Conservation (phyloP, 2,329 filamentous ascomycete genomes). For the Keithomyces neogunnii region DNA sequence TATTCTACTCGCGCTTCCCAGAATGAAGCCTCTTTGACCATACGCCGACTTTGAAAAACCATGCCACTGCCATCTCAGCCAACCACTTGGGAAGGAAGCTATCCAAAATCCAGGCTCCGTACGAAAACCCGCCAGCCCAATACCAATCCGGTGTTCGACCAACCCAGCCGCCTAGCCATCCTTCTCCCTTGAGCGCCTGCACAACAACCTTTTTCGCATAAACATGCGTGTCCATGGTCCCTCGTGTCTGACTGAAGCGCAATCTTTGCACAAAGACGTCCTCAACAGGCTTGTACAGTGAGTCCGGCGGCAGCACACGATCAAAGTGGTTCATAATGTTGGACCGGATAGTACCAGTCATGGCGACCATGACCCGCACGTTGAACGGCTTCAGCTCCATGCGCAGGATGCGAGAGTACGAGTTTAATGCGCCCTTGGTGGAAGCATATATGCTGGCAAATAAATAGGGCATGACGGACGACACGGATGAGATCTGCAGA, state of each 20-base stretch:
- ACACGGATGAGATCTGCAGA: conserved; percentile 46
- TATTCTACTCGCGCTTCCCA: background rate
- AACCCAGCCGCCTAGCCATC: conserved; percentile 23
- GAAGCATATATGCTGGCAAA: conserved; percentile 47
- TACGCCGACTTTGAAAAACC: conserved; percentile 20
- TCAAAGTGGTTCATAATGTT: conserved; percentile 36
- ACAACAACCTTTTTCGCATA: conserved; percentile 36
- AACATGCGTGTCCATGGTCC: conserved; percentile 33
- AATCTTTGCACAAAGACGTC: conserved; percentile 38
- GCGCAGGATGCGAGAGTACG: conserved; percentile 45
- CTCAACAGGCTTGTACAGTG: conserved; percentile 37
- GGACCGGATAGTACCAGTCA: conserved; percentile 44
- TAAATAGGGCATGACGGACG: conserved; percentile 41
- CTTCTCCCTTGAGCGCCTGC: conserved; percentile 31
- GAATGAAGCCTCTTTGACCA: conserved; percentile 15
- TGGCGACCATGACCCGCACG: conserved; percentile 48
- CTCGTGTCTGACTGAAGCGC: conserved; percentile 38
- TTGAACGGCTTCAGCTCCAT: conserved; percentile 44
- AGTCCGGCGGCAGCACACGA: conserved; percentile 33
- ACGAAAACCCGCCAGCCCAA: conserved; percentile 25
- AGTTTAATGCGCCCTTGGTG: conserved; percentile 45
- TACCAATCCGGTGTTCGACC: conserved; percentile 25
- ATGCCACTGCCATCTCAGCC: conserved; percentile 18
- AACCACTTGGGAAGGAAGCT: conserved; percentile 18
- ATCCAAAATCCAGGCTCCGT: conserved; percentile 16